These are phyloP conservation scores for Aspergillus mulundensis DNA, from an alignment of 495 filamentous ascomycete species.

Conservation along the genomic window DNA sequence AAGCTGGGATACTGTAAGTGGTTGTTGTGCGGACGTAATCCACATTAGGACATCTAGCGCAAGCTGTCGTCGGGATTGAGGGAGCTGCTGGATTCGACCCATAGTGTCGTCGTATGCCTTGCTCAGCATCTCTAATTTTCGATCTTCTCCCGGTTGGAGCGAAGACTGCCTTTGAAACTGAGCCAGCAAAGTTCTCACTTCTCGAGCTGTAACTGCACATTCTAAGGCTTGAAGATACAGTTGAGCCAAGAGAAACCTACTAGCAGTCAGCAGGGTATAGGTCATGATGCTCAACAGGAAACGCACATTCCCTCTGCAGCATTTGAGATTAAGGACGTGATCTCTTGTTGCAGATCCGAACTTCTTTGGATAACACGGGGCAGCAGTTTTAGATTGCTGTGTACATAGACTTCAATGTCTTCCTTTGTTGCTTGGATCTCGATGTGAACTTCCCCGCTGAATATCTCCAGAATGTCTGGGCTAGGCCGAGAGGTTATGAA, in stretches of 20 bases:
- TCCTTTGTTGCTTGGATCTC: conserved; percentile 24
- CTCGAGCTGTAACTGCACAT: no score
- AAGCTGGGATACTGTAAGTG: conserved; percentile 40
- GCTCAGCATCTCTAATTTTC: conserved; percentile 28
- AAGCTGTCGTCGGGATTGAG: conserved; percentile 21
- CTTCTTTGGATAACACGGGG: conserved; percentile 15
- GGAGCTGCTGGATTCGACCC: conserved; percentile 22
- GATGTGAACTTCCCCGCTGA: conserved; percentile 7
- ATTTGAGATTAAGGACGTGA: conserved; percentile 25
- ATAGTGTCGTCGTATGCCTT: conserved; percentile 21
- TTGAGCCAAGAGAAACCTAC: conserved; percentile 53
- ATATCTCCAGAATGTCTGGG: conserved; percentile 10
- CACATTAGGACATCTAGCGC: conserved; percentile 23
- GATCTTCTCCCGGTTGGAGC: conserved; percentile 30
- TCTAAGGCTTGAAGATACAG: conserved; percentile 37
- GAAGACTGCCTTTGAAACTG: not conserved
- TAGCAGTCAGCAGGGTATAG: not conserved
- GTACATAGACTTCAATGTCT: conserved; percentile 30
- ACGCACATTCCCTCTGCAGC: conserved; percentile 41
- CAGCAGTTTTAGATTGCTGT: conserved; percentile 17
- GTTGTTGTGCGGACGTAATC: conserved; percentile 31
- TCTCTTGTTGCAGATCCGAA: conserved; percentile 23
- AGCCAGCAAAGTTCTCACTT: no score
- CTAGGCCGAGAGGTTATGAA: conserved; percentile 27
- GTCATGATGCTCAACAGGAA: not conserved